Evolutionary conservation across 768 basidiomycete genomes (phyloP), one percentile per base, ranked within the genome.

Genomic region (Gloeopeniophorella convolvens): DNA sequence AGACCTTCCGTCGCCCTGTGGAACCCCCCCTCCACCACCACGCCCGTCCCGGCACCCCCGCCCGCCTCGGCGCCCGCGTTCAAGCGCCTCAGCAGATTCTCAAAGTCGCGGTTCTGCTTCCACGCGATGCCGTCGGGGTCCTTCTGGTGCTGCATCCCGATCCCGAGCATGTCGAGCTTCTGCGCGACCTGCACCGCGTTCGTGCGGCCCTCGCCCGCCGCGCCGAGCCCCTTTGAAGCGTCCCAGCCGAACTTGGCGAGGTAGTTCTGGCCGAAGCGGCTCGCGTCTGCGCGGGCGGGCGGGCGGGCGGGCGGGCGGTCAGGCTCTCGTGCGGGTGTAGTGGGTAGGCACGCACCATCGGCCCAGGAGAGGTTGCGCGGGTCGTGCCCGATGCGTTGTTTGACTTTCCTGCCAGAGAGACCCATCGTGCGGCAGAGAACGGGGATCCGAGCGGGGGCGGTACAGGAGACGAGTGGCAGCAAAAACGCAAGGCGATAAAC

Each of bases 211-310:
- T 87, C 85, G 5, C 83, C 85, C 3, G 70, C 68, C 3, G 72
- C 72, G 21, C 89, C 89, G 18, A 92, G 77, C 10, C 89, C 89
- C 62, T 82, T 74, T 12, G 82, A 82, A 4, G 81, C 61, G 51
- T 86, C 83, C 89, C 89, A 92, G 48, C 89, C 89, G 42, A 91
- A 82, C 66, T 90, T 92, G 18, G 82, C 73, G 47, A 92, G 84
- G 69, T 92, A 92, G 41, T 73, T 74, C n/a, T 78, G 74, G 21
- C 89, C 89, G 60, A 92, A 92, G 59, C 84, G 82, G 31, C 82
- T 80, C 37, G 89, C 88, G 66, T 92, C 89, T 92, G 36, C n/a
- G n/a, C 10, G 16, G n/a, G n/a, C n/a, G n/a, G n/a, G n/a, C n/a
- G n/a, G n/a, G n/a, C n/a, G n/a, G n/a, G n/a, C n/a, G n/a, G n/a